Evolutionary conservation across 176 grass and related monocot species (phyloP).

Genomic region (Poa pratensis): DNA sequence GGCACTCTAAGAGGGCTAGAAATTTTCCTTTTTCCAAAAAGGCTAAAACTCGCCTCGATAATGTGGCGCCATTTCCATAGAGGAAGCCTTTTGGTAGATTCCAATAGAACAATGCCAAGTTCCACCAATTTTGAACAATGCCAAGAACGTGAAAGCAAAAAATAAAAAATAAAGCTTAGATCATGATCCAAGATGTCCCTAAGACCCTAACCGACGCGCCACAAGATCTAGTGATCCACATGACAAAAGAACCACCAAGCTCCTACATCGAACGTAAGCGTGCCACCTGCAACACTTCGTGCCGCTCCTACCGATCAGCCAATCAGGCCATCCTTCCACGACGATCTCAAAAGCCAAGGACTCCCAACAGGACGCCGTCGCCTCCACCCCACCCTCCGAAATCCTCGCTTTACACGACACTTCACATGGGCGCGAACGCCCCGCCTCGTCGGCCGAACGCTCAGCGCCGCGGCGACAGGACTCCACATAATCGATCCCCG

Average conservation of each 20-base stretch:
- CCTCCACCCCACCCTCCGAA: slow-evolving; percentile 31
- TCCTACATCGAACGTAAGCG: neutral
- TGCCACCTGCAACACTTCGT: neutral
- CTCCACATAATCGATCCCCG: slow-evolving; percentile 40
- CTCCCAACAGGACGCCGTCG: slow-evolving; percentile 36
- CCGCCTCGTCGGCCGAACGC: slow-evolving; percentile 39
- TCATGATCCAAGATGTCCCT: neutral
- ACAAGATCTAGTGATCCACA: neutral
- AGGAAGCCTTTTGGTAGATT: too few species aligned
- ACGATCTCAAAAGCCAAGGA: slow-evolving; percentile 41
- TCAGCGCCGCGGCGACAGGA: slow-evolving; percentile 17
- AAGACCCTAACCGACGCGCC: neutral
- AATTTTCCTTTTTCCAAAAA: too few species aligned
- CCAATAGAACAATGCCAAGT: neutral
- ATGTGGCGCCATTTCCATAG: too few species aligned
- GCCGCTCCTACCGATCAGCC: neutral
- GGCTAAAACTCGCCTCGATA: too few species aligned
- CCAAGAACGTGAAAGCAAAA: neutral
- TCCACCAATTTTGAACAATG: neutral
- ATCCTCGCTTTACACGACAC: slow-evolving; percentile 56
- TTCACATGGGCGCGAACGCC: slow-evolving; percentile 63
- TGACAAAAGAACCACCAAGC: neutral
- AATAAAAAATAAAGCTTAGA: neutral
- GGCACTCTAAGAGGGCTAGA: too few species aligned
- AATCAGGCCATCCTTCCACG: neutral